phyloP scores from a whole-genome alignment of 257 asterid species.

The Ophiorrhiza pumila region DNA sequence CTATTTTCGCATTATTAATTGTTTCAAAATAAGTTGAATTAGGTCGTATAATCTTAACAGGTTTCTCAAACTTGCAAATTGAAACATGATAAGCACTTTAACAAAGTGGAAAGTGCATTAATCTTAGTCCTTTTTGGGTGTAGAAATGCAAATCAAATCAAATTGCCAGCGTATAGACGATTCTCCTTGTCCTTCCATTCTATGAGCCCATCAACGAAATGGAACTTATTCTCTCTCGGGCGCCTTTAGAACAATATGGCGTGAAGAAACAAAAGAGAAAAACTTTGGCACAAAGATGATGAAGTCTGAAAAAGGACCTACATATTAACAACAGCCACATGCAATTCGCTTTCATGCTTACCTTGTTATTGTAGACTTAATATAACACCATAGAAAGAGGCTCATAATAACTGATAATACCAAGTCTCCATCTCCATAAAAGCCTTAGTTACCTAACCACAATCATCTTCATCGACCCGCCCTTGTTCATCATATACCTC shows the following conservation, averaged over 20 bases:
- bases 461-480: background rate
- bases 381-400: slow-evolving; percentile 23
- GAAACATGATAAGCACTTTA: too few species aligned
- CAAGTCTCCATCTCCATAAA: slow-evolving; percentile 33
- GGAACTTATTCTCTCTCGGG: slow-evolving; percentile 19
- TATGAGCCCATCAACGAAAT: too few species aligned
- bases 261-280: background rate
- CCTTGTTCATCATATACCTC: background rate
- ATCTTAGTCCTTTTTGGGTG: background rate
- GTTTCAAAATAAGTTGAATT: too few species aligned
- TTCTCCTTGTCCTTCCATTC: background rate
- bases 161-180: background rate
- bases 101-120: background rate
- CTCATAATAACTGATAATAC: slow-evolving; percentile 26
- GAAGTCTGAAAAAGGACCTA: slow-evolving; percentile 30
- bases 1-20: too few species aligned
- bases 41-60: too few species aligned
- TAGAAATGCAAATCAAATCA: background rate
- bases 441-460: slow-evolving; percentile 7
- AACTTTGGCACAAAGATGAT: background rate
- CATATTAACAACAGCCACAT: slow-evolving; percentile 37
- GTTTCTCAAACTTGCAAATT: too few species aligned
- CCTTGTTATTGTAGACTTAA: background rate
- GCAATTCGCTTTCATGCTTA: slow-evolving; percentile 33
- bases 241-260: background rate